Evolutionary conservation across 345 rosid species (phyloP).

Genomic region (Boechera retrofracta): DNA sequence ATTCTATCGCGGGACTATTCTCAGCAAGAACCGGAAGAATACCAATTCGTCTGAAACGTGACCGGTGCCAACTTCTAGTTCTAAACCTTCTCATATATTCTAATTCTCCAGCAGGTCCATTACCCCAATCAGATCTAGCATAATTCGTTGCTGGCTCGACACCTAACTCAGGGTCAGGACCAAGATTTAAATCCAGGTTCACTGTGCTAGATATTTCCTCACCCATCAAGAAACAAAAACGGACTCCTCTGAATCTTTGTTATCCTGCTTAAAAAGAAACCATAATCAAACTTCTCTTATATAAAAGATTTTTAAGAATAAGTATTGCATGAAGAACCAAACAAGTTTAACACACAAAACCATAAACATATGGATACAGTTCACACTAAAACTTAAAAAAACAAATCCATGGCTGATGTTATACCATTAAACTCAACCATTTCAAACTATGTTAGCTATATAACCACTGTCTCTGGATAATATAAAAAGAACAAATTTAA

Average conservation of each 20-base stretch:
- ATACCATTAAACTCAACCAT: not conserved
- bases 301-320: not conserved
- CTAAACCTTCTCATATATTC: conserved; percentile 59
- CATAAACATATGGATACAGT: not conserved
- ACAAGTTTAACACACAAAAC: not conserved
- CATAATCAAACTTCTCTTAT: conserved; percentile 10
- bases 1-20: conserved; percentile 50
- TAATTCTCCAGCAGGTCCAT: conserved; percentile 52
- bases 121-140: conserved; percentile 49
- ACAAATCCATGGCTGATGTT: not conserved
- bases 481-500: not conserved
- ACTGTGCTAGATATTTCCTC: conserved; percentile 68
- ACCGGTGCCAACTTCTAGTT: conserved; percentile 40
- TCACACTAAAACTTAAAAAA: not conserved
- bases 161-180: conserved; percentile 68
- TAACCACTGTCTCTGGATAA: not conserved
- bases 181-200: conserved; percentile 94
- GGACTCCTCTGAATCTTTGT: not conserved
- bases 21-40: conserved; percentile 48
- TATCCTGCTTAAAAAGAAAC: conserved; percentile 30
- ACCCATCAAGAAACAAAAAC: conserved; percentile 51
- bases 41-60: conserved; percentile 56
- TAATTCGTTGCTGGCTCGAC: conserved; percentile 36
- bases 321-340: not conserved
- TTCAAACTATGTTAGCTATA: not conserved